phyloP scores from a whole-genome alignment of 768 basidiomycete genomes.

The Suillus fuscotomentosus region DNA sequence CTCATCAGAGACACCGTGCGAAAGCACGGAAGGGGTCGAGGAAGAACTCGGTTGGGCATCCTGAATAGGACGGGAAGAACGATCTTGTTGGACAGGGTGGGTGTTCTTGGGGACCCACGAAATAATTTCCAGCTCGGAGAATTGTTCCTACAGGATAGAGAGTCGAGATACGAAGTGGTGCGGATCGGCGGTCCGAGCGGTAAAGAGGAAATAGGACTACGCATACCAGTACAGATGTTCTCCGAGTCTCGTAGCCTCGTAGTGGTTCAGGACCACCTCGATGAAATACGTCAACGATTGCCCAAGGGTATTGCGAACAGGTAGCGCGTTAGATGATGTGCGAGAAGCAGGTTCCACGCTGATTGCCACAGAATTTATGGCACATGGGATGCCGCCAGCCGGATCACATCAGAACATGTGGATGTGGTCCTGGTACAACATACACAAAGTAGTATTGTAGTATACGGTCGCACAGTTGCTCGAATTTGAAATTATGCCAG shows the following conservation, averaged over 20 bases:
- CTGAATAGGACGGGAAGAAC: not conserved
- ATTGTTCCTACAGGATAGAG: not conserved
- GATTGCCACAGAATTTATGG: not conserved
- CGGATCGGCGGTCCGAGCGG: not conserved
- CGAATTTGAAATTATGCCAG: slow-evolving; percentile 1
- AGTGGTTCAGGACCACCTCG: not conserved
- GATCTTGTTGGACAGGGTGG: not conserved
- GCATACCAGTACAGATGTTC: not conserved
- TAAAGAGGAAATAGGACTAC: not conserved
- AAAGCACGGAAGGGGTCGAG: not conserved
- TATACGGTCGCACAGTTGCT: not conserved
- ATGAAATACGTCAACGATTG: not conserved
- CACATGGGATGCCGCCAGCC: not conserved
- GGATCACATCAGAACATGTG: not conserved
- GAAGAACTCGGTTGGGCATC: not conserved
- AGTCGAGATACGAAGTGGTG: not conserved
- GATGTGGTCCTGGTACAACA: not conserved
- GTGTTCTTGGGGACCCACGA: not conserved
- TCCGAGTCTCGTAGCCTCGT: not conserved
- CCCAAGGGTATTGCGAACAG: not conserved
- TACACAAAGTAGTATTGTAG: not conserved
- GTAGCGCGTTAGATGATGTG: not conserved
- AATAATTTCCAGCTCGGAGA: not conserved
- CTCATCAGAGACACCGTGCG: not conserved
- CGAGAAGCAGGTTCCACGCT: not conserved